phyloP scores from a whole-genome alignment of 2,329 filamentous ascomycete genomes.

The Alternaria sp. region DNA sequence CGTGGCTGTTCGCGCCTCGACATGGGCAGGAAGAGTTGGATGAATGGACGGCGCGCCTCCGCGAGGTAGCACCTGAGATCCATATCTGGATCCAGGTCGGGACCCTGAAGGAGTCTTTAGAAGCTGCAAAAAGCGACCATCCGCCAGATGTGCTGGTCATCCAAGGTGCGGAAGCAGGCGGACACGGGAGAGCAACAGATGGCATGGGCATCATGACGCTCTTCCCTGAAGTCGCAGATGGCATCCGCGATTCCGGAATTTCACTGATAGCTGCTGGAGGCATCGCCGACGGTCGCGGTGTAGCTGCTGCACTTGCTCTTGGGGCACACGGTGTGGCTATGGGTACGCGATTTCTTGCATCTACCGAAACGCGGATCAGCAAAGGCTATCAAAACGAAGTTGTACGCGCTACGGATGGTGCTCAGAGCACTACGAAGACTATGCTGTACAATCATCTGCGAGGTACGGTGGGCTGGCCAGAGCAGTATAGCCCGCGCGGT shows the following conservation, averaged over 20 bases:
- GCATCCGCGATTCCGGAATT: conserved; percentile 17
- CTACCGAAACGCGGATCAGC: conserved; percentile 52
- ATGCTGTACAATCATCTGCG: conserved; percentile 59
- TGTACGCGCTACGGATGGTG: conserved; percentile 54
- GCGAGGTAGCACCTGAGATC: conserved; percentile 42
- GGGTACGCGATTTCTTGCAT: conserved; percentile 68
- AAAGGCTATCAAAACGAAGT: conserved; percentile 55
- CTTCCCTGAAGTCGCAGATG: conserved; percentile 62
- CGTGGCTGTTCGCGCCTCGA: conserved; percentile 70
- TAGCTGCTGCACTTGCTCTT: conserved; percentile 61
- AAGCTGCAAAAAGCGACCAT: conserved; percentile 54
- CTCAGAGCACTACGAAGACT: conserved; percentile 53
- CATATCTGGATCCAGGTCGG: conserved; percentile 67
- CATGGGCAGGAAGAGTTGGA: conserved; percentile 40
- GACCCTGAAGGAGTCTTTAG: conserved; percentile 61
- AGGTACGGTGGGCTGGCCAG: conserved; percentile 64
- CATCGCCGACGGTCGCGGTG: conserved; percentile 63
- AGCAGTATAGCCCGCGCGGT: conserved; percentile 60
- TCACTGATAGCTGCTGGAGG: conserved; percentile 63
- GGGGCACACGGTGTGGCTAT: conserved; percentile 61
- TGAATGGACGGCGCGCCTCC: conserved; percentile 37
- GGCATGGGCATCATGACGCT: conserved; percentile 58
- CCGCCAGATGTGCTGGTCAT: conserved; percentile 63
- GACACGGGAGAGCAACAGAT: conserved; percentile 61
- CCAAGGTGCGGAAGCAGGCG: conserved; percentile 68